Evolutionary conservation across 495 filamentous ascomycete species (phyloP), one percentile per base, ranked within the genome.

Genomic region (Daldinia loculata): DNA sequence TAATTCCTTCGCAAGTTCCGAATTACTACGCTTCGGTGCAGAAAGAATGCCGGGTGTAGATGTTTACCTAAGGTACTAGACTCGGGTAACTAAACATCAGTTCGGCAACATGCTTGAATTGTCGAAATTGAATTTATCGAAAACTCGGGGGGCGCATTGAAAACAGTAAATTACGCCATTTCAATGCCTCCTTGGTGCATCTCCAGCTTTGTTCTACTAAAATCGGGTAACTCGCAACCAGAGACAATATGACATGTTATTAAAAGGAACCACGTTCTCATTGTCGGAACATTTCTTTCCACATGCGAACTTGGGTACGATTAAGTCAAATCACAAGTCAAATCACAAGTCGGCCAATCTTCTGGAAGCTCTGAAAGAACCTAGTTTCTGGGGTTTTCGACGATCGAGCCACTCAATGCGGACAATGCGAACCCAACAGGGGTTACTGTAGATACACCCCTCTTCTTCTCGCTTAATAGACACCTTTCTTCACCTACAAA

Each of bases 341-440:
- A 71, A 63, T 59, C 55, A 72, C 32, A 45, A 53, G 19, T 66
- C 62, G 32, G 48, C 59, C 41, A 51, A 57, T 52, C 67, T 73
- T 73, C 70, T 73, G 70, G 70, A 73, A 73, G 70, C 56, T 51
- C 67, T 66, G 26, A 73, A 69, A 69, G 70, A 73, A 73, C 58
- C 56, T 66, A 61, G 55, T 67, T 58, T 68, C 69, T 45, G 57
- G 66, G 70, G 62, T 58, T 66, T 52, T 59, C 1, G 53, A 66
- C 39, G 70, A 73, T 69, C 65, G 66, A 69, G 66, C 70, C 70
- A 73, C 61, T 69, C 61, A 58, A 39, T 27, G 51, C 45, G 50
- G 56, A 60, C 66, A 56, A 67, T 56, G 57, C 61, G 24, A 69
- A 52, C 56, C 29, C 41, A 12, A 24, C 66, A 65, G 19, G 70